A percentile compares a stretch with the other conserved stretches of the same genome.
phyloP scores from a whole-genome alignment of 2,329 filamentous ascomycete species.

The Penicillium sp. region DNA sequence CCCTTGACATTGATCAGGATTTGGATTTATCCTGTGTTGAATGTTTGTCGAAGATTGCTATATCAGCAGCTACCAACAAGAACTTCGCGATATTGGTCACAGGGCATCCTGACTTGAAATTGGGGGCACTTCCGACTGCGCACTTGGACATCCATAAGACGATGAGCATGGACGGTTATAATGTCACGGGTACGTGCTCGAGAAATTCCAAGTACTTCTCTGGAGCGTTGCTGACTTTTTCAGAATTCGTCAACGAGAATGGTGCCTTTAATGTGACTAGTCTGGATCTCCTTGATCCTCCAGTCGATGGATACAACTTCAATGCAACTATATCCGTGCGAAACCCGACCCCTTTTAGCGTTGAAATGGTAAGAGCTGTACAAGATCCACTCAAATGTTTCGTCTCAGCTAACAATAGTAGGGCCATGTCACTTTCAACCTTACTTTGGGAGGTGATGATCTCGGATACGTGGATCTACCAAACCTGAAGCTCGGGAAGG shows the following conservation, averaged over 20 bases:
- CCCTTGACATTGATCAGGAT: slow-evolving; percentile 28
- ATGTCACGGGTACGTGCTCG: slow-evolving; percentile 24
- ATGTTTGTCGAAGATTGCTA: slow-evolving; percentile 26
- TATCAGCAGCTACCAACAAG: slow-evolving; percentile 20
- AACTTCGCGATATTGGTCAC: slow-evolving; percentile 23
- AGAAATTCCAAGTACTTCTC: neutral
- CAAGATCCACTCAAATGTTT: neutral
- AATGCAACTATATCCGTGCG: slow-evolving; percentile 30
- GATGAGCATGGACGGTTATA: slow-evolving; percentile 26
- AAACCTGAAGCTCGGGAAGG: slow-evolving; percentile 22
- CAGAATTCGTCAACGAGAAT: slow-evolving; percentile 27
- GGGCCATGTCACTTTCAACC: slow-evolving; percentile 31
- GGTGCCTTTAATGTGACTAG: slow-evolving; percentile 29
- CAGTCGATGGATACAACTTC: slow-evolving; percentile 28
- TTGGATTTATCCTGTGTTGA: slow-evolving; percentile 29
- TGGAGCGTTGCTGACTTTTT: neutral
- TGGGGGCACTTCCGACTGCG: slow-evolving; percentile 25
- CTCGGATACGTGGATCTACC: slow-evolving; percentile 30
- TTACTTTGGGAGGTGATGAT: slow-evolving; percentile 22
- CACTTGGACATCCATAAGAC: slow-evolving; percentile 30
- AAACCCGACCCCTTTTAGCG: slow-evolving; percentile 25
- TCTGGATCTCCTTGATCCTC: slow-evolving; percentile 19
- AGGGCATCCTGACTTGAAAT: slow-evolving; percentile 24
- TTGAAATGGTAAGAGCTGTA: slow-evolving; percentile 31
- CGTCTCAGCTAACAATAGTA: slow-evolving; percentile 1